phyloP scores from a whole-genome alignment of 2,329 filamentous ascomycete genomes.

The Talaromyces piceae region DNA sequence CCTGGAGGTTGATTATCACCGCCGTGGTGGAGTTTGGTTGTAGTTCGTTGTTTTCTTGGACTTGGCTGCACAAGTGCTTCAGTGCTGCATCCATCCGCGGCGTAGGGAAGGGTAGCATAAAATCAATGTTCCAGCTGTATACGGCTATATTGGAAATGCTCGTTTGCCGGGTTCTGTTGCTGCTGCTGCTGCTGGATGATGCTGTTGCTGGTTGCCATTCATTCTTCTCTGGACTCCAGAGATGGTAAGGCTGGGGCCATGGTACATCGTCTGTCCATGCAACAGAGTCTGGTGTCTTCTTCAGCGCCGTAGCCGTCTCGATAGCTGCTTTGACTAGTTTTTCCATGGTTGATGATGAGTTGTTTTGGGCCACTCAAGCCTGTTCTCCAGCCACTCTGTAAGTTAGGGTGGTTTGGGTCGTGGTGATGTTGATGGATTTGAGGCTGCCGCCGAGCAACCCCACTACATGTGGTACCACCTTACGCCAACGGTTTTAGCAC shows the following conservation, averaged over 20 bases:
- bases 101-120: constrained; percentile 30
- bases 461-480: too few relatives aligned
- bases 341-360: not conserved
- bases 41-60: constrained; percentile 16
- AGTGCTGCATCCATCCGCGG: constrained; percentile 38
- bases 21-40: constrained; percentile 16
- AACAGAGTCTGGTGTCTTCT: not conserved
- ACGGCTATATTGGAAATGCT: not conserved
- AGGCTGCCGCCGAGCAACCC: too few relatives aligned
- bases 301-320: not conserved
- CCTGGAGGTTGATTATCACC: constrained; percentile 45
- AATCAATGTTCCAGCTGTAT: constrained; percentile 42
- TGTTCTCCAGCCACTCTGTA: too few relatives aligned
- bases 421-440: too few relatives aligned
- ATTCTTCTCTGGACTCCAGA: constrained; percentile 9
- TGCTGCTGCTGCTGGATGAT: not conserved
- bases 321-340: constrained; percentile 1
- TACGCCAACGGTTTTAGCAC: too few relatives aligned
- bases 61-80: constrained; percentile 28
- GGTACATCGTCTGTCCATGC: constrained; percentile 18
- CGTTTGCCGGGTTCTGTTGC: too few relatives aligned
- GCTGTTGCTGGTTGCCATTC: constrained; percentile 11
- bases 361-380: not conserved
- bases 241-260: constrained; percentile 16
- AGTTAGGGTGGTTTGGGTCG: too few relatives aligned